Evolutionary conservation across 78 protist genomes (phyloP).

Genomic region (Dictyostelium intermedium): DNA sequence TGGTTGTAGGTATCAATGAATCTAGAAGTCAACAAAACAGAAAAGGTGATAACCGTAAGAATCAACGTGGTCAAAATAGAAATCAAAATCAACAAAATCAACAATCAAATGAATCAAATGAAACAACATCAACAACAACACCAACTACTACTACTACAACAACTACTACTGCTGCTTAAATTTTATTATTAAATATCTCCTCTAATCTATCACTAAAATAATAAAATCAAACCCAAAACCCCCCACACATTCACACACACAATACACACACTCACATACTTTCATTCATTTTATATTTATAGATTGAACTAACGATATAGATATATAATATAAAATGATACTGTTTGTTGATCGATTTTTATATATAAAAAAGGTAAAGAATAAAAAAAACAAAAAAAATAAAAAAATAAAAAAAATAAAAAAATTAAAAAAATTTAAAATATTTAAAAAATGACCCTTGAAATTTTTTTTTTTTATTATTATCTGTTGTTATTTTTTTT

Average conservation of each 20-base stretch:
- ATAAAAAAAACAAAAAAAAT: not conserved
- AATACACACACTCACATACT: not conserved
- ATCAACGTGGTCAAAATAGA: not conserved
- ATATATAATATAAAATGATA: not conserved
- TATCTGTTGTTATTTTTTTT: too few species aligned
- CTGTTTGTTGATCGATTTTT: not conserved
- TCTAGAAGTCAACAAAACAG: constrained; percentile 45
- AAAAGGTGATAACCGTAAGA: constrained; percentile 24
- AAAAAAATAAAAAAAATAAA: not conserved
- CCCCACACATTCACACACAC: not conserved
- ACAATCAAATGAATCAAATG: not conserved
- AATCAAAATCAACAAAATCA: not conserved
- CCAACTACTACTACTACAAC: not conserved
- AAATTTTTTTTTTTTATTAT: too few species aligned
- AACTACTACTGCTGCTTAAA: not conserved
- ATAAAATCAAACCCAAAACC: too few species aligned
- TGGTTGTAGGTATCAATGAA: constrained; percentile 72
- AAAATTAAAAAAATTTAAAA: not conserved
- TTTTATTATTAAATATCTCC: too few species aligned
- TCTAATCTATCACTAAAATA: not conserved
- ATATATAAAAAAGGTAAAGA: not conserved
- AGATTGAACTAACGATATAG: not conserved
- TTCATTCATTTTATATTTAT: not conserved
- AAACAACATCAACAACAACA: not conserved
- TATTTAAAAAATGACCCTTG: not conserved